Evolutionary conservation across 2,329 filamentous ascomycete species (phyloP).

Genomic region (Penicillium sp.): DNA sequence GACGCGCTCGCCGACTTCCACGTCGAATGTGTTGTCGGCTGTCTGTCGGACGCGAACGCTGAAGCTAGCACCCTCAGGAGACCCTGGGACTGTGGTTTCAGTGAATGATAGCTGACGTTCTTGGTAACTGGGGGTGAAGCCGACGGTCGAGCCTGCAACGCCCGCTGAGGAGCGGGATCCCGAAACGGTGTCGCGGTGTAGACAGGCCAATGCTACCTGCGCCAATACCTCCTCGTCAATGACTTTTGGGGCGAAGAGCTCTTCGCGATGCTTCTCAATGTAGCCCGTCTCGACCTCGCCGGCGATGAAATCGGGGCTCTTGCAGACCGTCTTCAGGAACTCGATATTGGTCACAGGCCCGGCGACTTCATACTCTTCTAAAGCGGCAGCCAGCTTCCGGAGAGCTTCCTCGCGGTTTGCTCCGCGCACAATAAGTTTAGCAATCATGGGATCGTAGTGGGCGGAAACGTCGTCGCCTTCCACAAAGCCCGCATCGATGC

Average conservation of each 20-base stretch:
- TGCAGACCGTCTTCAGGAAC: conserved; percentile 85
- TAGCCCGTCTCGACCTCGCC: conserved; percentile 95
- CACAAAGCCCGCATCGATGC: conserved; percentile 90
- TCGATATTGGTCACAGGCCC: conserved; percentile 94
- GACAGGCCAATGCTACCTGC: conserved; percentile 77
- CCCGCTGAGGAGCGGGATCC: conserved; percentile 23
- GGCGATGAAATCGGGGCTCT: conserved; percentile 73
- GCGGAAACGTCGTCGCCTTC: conserved; percentile 88
- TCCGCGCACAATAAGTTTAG: conserved; percentile 90
- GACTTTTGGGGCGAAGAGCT: conserved; percentile 65
- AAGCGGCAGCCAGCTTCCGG: conserved; percentile 71
- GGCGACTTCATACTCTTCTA: conserved; percentile 87
- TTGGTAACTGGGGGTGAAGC: conserved; percentile 62
- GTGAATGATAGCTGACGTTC: conserved; percentile 59
- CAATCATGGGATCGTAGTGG: conserved; percentile 98
- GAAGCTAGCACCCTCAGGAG: conserved; percentile 37
- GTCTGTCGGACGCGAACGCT: conserved; percentile 53
- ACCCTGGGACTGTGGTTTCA: conserved; percentile 45
- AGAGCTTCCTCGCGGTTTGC: conserved; percentile 74
- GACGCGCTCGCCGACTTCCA: conserved; percentile 43
- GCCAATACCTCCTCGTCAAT: conserved; percentile 71
- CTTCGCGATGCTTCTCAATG: conserved; percentile 79
- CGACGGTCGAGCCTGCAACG: conserved; percentile 40
- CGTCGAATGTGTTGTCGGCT: conserved; percentile 47
- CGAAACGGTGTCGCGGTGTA: conserved; percentile 48